These are phyloP conservation scores for Colletotrichum trifolii DNA, from an alignment of 2,329 filamentous ascomycete species.

Conservation along the genomic window DNA sequence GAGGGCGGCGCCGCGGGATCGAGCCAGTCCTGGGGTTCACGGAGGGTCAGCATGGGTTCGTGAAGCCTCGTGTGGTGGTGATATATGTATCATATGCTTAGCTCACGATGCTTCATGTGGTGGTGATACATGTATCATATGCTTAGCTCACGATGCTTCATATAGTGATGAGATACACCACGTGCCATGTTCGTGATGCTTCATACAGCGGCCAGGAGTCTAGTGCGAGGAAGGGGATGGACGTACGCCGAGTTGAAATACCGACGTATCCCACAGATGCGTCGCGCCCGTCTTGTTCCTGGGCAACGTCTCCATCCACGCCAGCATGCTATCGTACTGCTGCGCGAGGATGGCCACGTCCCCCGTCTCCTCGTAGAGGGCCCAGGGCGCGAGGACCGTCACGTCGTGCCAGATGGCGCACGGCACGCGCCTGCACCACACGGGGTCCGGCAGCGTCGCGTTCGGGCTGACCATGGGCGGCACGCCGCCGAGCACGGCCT, in stretches of 20 bases:
- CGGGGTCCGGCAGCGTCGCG: slow-evolving; percentile 35
- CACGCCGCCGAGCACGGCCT: slow-evolving; percentile 47
- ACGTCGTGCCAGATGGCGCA: slow-evolving; percentile 33
- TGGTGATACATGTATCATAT: no score
- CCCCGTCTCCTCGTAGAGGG: slow-evolving; percentile 14
- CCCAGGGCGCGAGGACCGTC: slow-evolving; percentile 25
- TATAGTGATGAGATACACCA: no score
- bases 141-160: no score
- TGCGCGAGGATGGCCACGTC: slow-evolving; percentile 9
- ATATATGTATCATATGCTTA: no score
- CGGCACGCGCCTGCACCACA: slow-evolving; percentile 37
- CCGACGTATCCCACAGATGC: slow-evolving; percentile 14
- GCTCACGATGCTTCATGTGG: no score
- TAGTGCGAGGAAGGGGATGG: no score
- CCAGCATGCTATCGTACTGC: slow-evolving; percentile 23
- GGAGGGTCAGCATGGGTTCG: neutral
- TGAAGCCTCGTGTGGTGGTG: no score
- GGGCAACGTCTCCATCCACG: slow-evolving; percentile 6
- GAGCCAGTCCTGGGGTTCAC: slow-evolving; percentile 42
- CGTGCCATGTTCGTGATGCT: no score
- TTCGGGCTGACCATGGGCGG: slow-evolving; percentile 46
- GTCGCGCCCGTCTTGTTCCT: slow-evolving; percentile 10
- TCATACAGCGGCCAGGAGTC: no score
- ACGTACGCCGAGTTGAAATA: slow-evolving; percentile 24
- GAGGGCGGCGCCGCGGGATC: slow-evolving; percentile 45